Evolutionary conservation across 208 protist species (phyloP), one percentile per base, ranked within the genome.

Genomic region (Acanthamoeba quina): DNA sequence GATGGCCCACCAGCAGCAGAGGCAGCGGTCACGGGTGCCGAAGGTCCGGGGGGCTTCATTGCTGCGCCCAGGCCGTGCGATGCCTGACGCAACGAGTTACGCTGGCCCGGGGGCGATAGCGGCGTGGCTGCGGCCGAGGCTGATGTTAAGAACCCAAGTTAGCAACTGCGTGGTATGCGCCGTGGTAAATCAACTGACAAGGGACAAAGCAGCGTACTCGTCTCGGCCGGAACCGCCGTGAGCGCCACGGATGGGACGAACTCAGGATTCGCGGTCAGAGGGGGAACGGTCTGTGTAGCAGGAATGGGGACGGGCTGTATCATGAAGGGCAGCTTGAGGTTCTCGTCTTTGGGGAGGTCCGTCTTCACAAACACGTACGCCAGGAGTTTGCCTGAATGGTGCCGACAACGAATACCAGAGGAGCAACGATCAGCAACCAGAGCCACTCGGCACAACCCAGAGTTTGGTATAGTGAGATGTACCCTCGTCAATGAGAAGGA

Each of bases 291-390:
- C 76, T 83, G 76, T 6, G 44, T 58, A n/a, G 37, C 83, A 21
- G 83, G 83, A 6, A 90, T 37, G 10, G 83, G 15, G 1, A 24
- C 31, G 10, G 83, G 83, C 26, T 74, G 60, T 2, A 90, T 31
- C 83, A 90, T 90, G 34, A 90, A 90, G 31, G 83, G 83, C 54
- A 90, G 37, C 83, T 70, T 66, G 44, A 90, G 54, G 10, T 47
- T 90, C 19, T 47, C 60, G 56, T 90, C 83, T 26, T 90, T 90
- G 13, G 83, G 83, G 2, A 66, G 62, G 29, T 90, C 56, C 15
- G 24, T 90, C 58, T 90, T 90, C 10, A 90, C 83, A 70, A 90
- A 90, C 26, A 74, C 62, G 34, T 90, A 90, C 24, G 62, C 24
- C 7, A 90, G 15, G 37, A 90, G 11, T 21, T 90, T 47, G 58